phyloP scores from a whole-genome alignment of 495 filamentous ascomycete genomes.

The Aspergillus biplanus region DNA sequence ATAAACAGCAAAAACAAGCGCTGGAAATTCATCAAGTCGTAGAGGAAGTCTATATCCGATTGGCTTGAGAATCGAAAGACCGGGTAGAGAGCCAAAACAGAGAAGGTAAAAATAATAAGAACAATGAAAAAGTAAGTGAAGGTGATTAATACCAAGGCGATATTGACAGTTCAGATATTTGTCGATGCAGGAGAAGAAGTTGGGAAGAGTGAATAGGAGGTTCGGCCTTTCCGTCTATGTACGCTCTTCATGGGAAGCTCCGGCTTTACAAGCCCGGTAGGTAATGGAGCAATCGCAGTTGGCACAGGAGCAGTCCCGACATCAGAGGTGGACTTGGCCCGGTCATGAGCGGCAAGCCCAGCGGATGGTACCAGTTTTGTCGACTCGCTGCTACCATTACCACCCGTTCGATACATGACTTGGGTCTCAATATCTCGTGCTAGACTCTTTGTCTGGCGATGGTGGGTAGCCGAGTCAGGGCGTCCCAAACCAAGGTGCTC shows the following conservation, averaged over 20 bases:
- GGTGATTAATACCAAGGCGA: neutral
- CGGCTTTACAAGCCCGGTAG: constrained; percentile 14
- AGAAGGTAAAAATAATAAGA: constrained; percentile 17
- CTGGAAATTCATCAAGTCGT: constrained; percentile 30
- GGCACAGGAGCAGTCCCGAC: constrained; percentile 22
- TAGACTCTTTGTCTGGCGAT: constrained; percentile 49
- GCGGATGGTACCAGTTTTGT: constrained; percentile 22
- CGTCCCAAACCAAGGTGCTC: constrained; percentile 32
- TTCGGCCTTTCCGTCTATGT: constrained; percentile 34
- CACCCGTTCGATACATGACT: constrained; percentile 32
- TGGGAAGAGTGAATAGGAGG: constrained; percentile 53
- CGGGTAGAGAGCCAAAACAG: neutral
- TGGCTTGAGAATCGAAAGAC: constrained; percentile 10
- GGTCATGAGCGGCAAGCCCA: constrained; percentile 33
- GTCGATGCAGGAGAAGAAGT: constrained; percentile 25
- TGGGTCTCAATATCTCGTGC: constrained; percentile 37
- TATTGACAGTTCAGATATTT: constrained; percentile 10
- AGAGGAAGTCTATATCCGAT: constrained; percentile 21
- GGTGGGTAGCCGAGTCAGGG: constrained; percentile 38
- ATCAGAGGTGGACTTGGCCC: constrained; percentile 44
- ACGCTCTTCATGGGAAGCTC: constrained; percentile 16
- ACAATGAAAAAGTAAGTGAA: neutral
- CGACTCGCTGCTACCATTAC: constrained; percentile 32
- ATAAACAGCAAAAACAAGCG: constrained; percentile 10
- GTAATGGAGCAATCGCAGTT: neutral